Conservation (phyloP, 225 moss, liverwort and hornwort species). For the Thuidium tamariscinum region DNA sequence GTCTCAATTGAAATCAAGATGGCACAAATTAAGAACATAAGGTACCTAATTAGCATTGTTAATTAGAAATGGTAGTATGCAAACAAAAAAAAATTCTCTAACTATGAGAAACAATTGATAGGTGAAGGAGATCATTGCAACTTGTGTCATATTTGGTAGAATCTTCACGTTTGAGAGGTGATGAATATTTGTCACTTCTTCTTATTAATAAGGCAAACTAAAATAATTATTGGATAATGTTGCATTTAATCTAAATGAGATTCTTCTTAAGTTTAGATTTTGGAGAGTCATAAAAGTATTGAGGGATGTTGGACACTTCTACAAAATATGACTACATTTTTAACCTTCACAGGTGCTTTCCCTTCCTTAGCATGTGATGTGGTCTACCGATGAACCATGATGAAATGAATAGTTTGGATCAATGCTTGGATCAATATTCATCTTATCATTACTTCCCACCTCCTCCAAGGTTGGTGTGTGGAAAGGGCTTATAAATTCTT, state of each 20-base stretch:
- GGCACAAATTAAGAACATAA: background rate
- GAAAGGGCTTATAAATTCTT: background rate
- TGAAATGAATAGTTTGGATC: background rate
- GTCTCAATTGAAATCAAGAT: background rate
- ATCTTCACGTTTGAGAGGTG: accelerated
- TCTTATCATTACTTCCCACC: accelerated
- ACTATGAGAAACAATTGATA: background rate
- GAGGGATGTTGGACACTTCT: background rate
- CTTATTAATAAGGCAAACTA: background rate
- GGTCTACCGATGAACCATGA: background rate
- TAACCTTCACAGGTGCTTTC: accelerated
- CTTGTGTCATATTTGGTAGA: too few species aligned
- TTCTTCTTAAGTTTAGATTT: too few species aligned
- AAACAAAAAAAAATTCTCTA: background rate
- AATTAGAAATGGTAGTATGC: background rate
- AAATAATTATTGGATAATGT: background rate
- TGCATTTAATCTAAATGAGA: background rate
- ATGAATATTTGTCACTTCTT: background rate
- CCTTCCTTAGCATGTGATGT: background rate
- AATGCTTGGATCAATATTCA: too few species aligned
- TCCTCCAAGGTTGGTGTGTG: accelerated
- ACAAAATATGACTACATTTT: background rate
- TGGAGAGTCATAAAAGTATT: background rate
- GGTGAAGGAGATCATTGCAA: background rate
- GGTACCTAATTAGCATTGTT: background rate